Conservation (phyloP, 306 rosid species). For the Pyrus betulifolia region DNA sequence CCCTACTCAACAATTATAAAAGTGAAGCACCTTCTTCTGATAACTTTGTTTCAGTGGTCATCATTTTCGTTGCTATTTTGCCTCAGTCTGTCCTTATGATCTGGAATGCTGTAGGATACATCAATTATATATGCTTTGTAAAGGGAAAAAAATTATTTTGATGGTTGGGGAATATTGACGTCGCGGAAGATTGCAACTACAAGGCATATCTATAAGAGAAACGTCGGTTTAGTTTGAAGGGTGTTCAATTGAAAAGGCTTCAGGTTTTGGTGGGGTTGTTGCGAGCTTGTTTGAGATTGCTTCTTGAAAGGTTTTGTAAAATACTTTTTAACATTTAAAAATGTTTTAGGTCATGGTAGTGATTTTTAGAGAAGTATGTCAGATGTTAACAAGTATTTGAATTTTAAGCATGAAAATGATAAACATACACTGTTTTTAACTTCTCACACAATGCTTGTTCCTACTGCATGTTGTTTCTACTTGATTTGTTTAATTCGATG, state of each 20-base stretch:
- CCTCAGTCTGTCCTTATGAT: not conserved
- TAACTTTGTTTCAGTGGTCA: not conserved
- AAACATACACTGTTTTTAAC: no score
- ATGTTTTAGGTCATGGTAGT: not conserved
- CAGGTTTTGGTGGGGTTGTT: not conserved
- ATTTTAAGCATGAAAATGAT: not conserved
- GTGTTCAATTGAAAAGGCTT: not conserved
- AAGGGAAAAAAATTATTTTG: not conserved
- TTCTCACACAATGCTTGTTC: no score
- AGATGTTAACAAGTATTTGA: not conserved
- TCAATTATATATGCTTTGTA: not conserved
- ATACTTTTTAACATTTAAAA: no score
- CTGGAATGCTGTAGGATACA: not conserved
- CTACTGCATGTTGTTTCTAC: not conserved
- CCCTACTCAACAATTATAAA: not conserved
- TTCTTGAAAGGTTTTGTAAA: not conserved
- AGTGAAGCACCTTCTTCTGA: not conserved
- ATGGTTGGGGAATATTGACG: not conserved
- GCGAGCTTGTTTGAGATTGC: not conserved
- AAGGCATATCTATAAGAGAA: not conserved
- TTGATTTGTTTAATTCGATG: not conserved
- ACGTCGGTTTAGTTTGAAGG: not conserved
- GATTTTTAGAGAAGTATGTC: not conserved
- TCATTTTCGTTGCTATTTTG: not conserved
- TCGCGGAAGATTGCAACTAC: not conserved